Percentiles rank a stretch among this genome's conserved stretches.
Evolutionary conservation across 177 flowering plant genomes (phyloP).

Genomic region (Vitis hybrid): DNA sequence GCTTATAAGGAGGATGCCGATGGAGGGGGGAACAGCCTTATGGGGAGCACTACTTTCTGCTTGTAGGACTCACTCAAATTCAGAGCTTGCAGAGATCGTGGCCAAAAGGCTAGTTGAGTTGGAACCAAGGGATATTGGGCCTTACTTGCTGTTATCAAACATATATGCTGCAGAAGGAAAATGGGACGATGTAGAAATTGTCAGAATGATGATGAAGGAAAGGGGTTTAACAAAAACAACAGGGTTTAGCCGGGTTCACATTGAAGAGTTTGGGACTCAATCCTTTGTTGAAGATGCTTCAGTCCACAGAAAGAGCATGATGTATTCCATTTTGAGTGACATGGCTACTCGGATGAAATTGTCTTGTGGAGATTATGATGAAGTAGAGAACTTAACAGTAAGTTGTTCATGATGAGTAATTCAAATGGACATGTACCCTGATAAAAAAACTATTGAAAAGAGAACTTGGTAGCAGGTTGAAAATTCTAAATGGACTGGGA

Average conservation of each 20-base stretch:
- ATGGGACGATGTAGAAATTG: constrained; percentile 66
- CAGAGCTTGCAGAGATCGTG: constrained; percentile 54
- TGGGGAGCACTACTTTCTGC: constrained; percentile 72
- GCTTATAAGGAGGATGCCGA: constrained; percentile 40
- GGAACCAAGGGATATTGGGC: constrained; percentile 57
- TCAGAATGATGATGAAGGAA: constrained; percentile 51
- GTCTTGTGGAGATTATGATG: constrained; percentile 19
- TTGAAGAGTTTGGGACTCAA: constrained; percentile 10
- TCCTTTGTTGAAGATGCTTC: constrained; percentile 18
- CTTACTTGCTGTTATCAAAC: constrained; percentile 58
- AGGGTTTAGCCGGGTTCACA: constrained; percentile 40
- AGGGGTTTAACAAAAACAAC: constrained; percentile 37
- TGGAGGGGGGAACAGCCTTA: constrained; percentile 45
- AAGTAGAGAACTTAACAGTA: background rate
- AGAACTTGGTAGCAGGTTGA: background rate
- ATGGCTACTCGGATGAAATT: constrained; percentile 46
- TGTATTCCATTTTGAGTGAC: constrained; percentile 56
- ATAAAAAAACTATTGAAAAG: background rate
- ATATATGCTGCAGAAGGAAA: constrained; percentile 59
- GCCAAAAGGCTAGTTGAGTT: constrained; percentile 50
- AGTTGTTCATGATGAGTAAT: background rate
- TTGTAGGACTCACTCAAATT: constrained; percentile 48
- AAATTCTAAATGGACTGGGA: background rate
- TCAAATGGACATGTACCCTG: background rate
- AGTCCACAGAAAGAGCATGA: constrained; percentile 42